These are phyloP conservation scores for Metarhizium rileyi DNA, from an alignment of 2,329 filamentous ascomycete species.

Conservation along the genomic window DNA sequence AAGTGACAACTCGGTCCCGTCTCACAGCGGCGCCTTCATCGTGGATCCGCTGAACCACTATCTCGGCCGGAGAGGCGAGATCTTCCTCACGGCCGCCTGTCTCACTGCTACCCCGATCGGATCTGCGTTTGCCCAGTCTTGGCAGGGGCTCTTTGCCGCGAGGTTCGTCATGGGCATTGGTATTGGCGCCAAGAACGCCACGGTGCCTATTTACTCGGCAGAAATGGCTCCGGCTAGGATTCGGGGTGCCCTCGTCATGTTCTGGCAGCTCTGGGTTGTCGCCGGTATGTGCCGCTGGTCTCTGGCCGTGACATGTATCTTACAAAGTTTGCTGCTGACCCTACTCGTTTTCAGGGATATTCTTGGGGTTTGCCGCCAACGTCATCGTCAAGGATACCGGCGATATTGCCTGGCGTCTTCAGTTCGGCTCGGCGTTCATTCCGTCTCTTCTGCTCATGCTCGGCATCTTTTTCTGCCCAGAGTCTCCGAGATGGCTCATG, in stretches of 20 bases:
- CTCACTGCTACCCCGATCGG: slow-evolving; percentile 44
- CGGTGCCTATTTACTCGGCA: slow-evolving; percentile 62
- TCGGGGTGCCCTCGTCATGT: slow-evolving; percentile 69
- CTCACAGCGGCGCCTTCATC: slow-evolving; percentile 17
- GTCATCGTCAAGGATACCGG: slow-evolving; percentile 42
- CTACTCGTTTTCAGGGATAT: slow-evolving; percentile 22
- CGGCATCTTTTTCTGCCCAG: slow-evolving; percentile 52
- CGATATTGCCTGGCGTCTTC: slow-evolving; percentile 45
- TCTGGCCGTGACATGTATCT: neutral
- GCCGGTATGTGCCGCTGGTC: slow-evolving; percentile 8
- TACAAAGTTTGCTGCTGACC: neutral
- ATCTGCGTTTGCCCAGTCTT: slow-evolving; percentile 50
- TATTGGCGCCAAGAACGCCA: slow-evolving; percentile 54
- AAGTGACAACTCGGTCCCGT: neutral
- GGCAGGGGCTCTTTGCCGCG: slow-evolving; percentile 56
- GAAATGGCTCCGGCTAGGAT: slow-evolving; percentile 59
- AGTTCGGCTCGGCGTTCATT: slow-evolving; percentile 46
- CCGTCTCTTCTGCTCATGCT: slow-evolving; percentile 39
- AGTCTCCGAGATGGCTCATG: slow-evolving; percentile 53
- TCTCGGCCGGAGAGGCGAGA: slow-evolving; percentile 55
- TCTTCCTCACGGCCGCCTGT: slow-evolving; percentile 47
- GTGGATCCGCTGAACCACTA: slow-evolving; percentile 44
- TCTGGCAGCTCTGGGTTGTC: slow-evolving; percentile 45
- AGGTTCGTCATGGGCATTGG: slow-evolving; percentile 60
- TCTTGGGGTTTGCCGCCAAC: slow-evolving; percentile 40